Base-by-base conservation (phyloP, 257 asterid species). In the Euphrasia confusa region DNA sequence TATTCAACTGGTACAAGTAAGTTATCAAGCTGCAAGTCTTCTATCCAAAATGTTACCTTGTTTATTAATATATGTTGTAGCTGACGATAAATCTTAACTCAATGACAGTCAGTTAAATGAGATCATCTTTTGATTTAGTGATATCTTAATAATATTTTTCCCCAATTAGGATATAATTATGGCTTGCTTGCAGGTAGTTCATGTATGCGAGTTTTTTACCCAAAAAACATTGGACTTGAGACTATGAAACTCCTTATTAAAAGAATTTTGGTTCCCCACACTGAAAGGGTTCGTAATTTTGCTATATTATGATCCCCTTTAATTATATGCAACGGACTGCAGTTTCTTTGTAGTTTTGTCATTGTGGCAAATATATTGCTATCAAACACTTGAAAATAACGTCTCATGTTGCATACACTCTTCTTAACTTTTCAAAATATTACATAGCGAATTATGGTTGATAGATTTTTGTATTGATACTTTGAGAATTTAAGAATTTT, bases 1-100 rank as follows among this genome's bases (percentile, higher is more conserved):
- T 93, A 65, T 93, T 93, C 68, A 93, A 93, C 75, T 89, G 88
- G 99, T 93, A 89, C 96, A 93, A 93, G 99, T 93, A 85, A 87
- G 99, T 93, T 44, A 68, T 65, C 65, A 28, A 57, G n/a, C 71
- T 65, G 49, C 72, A 15, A 57, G 54, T 65, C 54, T 13, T 44
- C 30, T 12, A 11, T 42, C 69, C 58, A 49, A 56, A 35, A 50
- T 59, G 54, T 30, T 37, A 28, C 58, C 18, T 65, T 64, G 7
- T 15, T 40, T 48, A 58, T 67, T n/a, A n/a, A n/a, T 4, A 6
- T 65, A 35, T 42, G 40, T 28, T 57, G 15, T 30, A 26, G 50
- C 30, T 39, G 14, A 33, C 54, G 15, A 28, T 53, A 18, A 12
- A 44, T 54, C 10, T 47, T 13, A 28, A 40, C 60, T 60, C 62